Evolutionary conservation across 2,329 filamentous ascomycete species (phyloP).

Genomic region (Trichoderma guizhouense): DNA sequence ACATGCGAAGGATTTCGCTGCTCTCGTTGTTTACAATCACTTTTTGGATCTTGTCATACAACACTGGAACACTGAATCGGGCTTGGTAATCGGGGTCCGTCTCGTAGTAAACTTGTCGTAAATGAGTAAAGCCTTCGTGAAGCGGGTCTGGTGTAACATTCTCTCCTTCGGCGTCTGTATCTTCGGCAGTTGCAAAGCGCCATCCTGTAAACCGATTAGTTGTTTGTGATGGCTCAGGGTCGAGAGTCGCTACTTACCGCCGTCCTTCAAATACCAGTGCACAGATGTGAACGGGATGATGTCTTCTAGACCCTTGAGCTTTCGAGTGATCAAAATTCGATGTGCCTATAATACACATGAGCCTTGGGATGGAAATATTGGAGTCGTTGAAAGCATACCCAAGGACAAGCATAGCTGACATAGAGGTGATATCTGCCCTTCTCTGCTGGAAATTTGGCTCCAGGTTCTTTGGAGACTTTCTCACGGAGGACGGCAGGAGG

Average conservation of each 20-base stretch:
- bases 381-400: constrained; percentile 45
- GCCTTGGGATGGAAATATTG: not conserved
- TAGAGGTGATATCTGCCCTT: constrained; percentile 90
- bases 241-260: constrained; percentile 37
- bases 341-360: constrained; percentile 53
- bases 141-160: constrained; percentile 65
- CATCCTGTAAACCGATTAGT: constrained; percentile 42
- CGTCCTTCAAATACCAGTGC: constrained; percentile 77
- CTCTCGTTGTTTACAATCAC: constrained; percentile 87
- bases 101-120: constrained; percentile 76
- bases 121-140: constrained; percentile 63
- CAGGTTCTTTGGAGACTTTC: constrained; percentile 67
- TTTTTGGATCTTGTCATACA: constrained; percentile 72
- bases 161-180: constrained; percentile 48
- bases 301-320: constrained; percentile 86
- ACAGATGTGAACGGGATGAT: constrained; percentile 75
- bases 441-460: constrained; percentile 75
- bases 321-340: constrained; percentile 78
- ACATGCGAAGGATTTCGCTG: constrained; percentile 86
- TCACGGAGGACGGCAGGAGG: constrained; percentile 75
- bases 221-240: not conserved
- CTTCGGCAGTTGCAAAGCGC: constrained; percentile 69
- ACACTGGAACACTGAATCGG: constrained; percentile 79
- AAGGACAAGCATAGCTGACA: constrained; percentile 87
- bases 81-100: constrained; percentile 68